These are phyloP conservation scores for Dictyostelium firmibasis DNA, from an alignment of 78 protist genomes.

Conservation along the genomic window DNA sequence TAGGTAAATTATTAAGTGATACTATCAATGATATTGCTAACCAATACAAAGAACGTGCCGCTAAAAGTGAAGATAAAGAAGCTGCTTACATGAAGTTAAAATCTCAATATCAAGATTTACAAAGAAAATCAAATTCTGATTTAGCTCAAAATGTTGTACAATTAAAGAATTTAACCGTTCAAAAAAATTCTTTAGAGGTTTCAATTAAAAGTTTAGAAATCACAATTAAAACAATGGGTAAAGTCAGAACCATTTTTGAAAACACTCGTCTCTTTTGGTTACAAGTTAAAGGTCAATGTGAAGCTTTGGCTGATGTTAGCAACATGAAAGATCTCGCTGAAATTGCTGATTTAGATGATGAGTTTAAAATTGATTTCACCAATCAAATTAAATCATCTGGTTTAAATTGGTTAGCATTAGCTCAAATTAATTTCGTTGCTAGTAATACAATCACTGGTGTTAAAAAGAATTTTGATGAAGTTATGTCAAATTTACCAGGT, in stretches of 20 bases:
- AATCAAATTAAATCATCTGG: not conserved
- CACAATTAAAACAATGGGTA: not conserved
- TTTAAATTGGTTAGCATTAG: not conserved
- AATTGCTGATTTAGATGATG: not conserved
- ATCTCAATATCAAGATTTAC: not conserved
- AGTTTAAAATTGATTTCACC: not conserved
- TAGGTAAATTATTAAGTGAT: not conserved
- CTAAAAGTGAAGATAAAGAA: not conserved
- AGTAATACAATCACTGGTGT: not conserved
- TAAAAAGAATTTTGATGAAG: not conserved
- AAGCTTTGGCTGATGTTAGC: not conserved
- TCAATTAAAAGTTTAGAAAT: not conserved
- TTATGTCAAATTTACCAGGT: not conserved
- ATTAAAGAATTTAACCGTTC: not conserved
- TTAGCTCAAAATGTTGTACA: not conserved
- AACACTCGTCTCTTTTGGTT: not conserved
- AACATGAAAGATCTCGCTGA: not conserved
- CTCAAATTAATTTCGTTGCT: not conserved
- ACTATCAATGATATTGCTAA: not conserved
- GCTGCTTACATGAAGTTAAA: not conserved
- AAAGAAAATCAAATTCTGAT: slow-evolving; percentile 2
- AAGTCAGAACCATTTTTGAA: not conserved
- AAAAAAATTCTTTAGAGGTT: not conserved
- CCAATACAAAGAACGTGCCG: not conserved
- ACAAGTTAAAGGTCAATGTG: not conserved